Percentiles rank a stretch among this genome's conserved stretches.
Evolutionary conservation across 441 rosid species (phyloP).

Genomic region (Populus hybrid): DNA sequence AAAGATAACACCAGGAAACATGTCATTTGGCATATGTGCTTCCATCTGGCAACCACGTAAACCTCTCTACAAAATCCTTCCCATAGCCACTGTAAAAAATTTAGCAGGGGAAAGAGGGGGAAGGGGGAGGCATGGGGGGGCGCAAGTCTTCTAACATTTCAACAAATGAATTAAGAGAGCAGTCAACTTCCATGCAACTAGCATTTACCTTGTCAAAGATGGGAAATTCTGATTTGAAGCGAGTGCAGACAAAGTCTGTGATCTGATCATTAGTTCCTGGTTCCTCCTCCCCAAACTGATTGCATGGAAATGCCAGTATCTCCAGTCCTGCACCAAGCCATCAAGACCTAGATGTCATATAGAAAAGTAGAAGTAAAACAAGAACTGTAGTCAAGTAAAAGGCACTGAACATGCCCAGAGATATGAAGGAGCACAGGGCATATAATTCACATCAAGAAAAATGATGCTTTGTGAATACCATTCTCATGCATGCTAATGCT

Average conservation of each 20-base stretch:
- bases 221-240: conserved; percentile 80
- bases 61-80: too few species aligned
- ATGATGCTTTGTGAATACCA: background rate
- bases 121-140: too few species aligned
- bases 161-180: background rate
- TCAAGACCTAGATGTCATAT: background rate
- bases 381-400: background rate
- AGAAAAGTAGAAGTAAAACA: background rate
- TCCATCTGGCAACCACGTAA: too few species aligned
- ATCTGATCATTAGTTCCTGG: conserved; percentile 75
- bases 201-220: conserved; percentile 68
- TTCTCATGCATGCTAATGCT: background rate
- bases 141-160: background rate
- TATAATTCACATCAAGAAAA: background rate
- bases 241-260: conserved; percentile 66
- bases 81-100: too few species aligned
- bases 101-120: background rate
- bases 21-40: too few species aligned
- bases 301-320: conserved; percentile 90
- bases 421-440: conserved; percentile 1
- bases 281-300: conserved; percentile 91
- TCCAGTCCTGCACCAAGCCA: conserved; percentile 56
- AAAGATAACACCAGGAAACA: too few species aligned
- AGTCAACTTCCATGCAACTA: background rate
- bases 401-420: background rate